These are phyloP conservation scores for Mallotus nudiflorus DNA, from an alignment of 345 rosid species.

Conservation along the genomic window DNA sequence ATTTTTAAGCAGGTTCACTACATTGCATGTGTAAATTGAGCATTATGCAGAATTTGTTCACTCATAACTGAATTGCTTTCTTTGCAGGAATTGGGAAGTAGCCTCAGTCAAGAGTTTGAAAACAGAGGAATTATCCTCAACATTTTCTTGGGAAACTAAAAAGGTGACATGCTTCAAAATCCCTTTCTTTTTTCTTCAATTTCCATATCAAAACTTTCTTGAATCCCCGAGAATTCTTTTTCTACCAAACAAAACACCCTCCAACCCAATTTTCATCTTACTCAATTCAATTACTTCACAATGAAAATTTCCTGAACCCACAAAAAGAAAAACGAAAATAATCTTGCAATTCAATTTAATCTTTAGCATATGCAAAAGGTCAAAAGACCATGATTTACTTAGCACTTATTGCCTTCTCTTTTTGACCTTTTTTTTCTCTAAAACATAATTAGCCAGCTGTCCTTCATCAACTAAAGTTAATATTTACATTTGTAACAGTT, in stretches of 20 bases:
- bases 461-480: not conserved
- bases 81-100: constrained; percentile 17
- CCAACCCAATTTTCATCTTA: too few relatives aligned
- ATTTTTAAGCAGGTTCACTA: not conserved
- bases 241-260: too few relatives aligned
- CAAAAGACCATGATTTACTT: not conserved
- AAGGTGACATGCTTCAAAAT: constrained; percentile 7
- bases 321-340: not conserved
- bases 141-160: constrained; percentile 8
- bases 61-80: not conserved
- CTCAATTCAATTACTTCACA: not conserved
- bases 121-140: too few relatives aligned
- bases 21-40: not conserved
- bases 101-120: too few relatives aligned
- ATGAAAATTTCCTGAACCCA: not conserved
- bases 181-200: too few relatives aligned
- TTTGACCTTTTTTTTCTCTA: not conserved
- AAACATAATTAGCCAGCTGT: constrained; percentile 1
- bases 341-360: not conserved
- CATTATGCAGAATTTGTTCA: not conserved
- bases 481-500: not conserved
- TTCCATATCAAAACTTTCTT: too few relatives aligned
- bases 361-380: constrained; percentile 7
- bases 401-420: not conserved
- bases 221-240: too few relatives aligned